Evolutionary conservation across 306 rosid genomes (phyloP).

Genomic region (Cucurbita moschata): DNA sequence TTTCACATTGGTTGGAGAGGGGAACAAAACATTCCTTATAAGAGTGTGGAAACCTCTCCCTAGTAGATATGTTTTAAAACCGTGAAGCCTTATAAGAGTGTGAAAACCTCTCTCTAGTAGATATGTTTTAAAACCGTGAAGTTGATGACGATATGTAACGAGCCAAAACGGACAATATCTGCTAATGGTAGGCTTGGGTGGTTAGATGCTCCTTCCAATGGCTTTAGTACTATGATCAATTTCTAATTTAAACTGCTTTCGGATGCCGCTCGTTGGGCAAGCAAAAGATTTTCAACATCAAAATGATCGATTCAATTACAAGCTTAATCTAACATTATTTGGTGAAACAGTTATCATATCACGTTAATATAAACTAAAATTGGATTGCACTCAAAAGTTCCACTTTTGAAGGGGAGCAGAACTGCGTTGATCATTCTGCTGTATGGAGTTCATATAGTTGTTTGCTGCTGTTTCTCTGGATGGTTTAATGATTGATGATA

Average conservation of each 20-base stretch:
- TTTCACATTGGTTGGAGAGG: no score
- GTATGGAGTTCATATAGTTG: background rate
- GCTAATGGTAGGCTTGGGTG: no score
- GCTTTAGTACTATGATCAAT: background rate
- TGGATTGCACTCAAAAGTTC: background rate
- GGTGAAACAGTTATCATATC: background rate
- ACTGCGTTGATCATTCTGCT: background rate
- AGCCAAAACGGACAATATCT: no score
- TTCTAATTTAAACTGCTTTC: background rate
- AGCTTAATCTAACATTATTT: background rate
- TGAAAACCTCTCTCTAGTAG: no score
- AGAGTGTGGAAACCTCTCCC: no score
- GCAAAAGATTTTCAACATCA: background rate
- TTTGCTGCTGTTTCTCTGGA: background rate
- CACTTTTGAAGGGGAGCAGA: background rate
- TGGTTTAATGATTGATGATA: background rate
- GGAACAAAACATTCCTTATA: no score
- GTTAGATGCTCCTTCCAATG: no score
- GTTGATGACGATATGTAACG: rapidly evolving
- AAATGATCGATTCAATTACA: background rate
- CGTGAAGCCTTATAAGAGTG: no score
- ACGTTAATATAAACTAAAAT: background rate
- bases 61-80: no score
- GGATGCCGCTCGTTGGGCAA: no score
- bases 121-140: no score